Evolutionary conservation across 2,329 filamentous ascomycete genomes (phyloP).

Genomic region (Colletotrichum higginsianum): DNA sequence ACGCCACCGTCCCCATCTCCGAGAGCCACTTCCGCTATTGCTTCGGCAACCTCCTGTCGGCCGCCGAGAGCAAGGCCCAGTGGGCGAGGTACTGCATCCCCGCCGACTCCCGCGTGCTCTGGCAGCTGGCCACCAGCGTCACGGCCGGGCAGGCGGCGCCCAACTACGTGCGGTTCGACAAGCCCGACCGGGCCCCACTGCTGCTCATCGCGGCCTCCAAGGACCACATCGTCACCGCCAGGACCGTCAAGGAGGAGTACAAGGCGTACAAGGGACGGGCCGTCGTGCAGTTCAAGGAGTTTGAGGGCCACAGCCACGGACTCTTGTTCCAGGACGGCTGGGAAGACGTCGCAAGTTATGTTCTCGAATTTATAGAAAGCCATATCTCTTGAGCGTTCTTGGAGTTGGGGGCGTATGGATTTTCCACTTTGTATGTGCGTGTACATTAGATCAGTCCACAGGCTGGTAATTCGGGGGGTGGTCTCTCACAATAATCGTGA

Average conservation of each 20-base stretch:
- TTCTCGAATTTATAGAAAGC: constrained; percentile 27
- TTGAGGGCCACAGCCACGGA: constrained; percentile 43
- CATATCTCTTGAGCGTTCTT: neutral
- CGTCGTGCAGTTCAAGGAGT: constrained; percentile 43
- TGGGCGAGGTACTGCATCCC: constrained; percentile 45
- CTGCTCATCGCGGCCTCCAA: constrained; percentile 43
- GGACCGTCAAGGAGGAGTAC: constrained; percentile 43
- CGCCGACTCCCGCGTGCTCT: constrained; percentile 44
- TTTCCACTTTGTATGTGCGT: neutral
- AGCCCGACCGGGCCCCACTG: constrained; percentile 34
- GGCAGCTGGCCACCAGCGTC: constrained; percentile 42
- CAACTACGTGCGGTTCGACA: constrained; percentile 40
- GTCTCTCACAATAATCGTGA: neutral
- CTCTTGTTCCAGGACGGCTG: constrained; percentile 45
- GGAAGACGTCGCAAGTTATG: constrained; percentile 39
- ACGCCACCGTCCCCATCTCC: constrained; percentile 41
- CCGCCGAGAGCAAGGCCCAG: constrained; percentile 37
- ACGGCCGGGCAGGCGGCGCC: constrained; percentile 29
- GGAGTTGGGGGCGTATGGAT: neutral
- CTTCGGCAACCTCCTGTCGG: constrained; percentile 44
- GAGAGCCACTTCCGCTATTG: constrained; percentile 45
- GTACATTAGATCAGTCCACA: neutral
- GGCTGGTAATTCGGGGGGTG: neutral
- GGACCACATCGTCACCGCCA: constrained; percentile 44
- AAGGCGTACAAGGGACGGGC: constrained; percentile 42